Evolutionary conservation across 345 rosid species (phyloP), one percentile per base, ranked within the genome.

Genomic region (Pelargonium nanum): DNA sequence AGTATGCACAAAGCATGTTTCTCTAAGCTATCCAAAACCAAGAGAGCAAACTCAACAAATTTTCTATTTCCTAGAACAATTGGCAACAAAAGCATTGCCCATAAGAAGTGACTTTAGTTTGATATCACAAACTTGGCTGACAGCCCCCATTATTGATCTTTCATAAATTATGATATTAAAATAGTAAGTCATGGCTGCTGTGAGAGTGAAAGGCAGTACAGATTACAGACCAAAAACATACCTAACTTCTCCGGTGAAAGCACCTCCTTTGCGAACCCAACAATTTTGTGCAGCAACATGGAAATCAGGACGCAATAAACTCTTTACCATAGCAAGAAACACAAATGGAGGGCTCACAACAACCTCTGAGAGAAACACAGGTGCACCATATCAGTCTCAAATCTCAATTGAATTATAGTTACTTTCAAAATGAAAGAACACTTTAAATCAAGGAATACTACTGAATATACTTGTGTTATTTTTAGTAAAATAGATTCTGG

Each of bases 231-330:
- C 2, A 13, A 2, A 10, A 45, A 13, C 62, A 22, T 70, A 88
- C 98, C 96, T 88, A 60, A 91, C 80, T 65, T 91, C 98, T 45
- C 98, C 98, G 0, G 98, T 91, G 87, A 67, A 91, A 60, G 98
- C 98, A 71, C 96, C 98, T 32, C 98, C 98, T 57, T 91, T 91
- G 71, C 79, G 80, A 32, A 91, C 90, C 98, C 96, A 91, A 58
- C 96, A 91, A 77, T 91, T 91, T 65, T 91, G 98, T 0, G 96
- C 98, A 16, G 95, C 92, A 44, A 88, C 95, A 67, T 78, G 79
- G 32, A 91, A 86, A 62, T 86, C 89, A 56, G 90, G 68, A 79
- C 77, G 80, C 80, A 88, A 67, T 23, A 17, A 51, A 67, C 71
- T 68, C 70, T 91, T 86, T 51, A 88, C 95, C 72, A 79, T 26